A percentile compares a stretch with the other conserved stretches of the same genome.
phyloP scores from a whole-genome alignment of 2,329 filamentous ascomycete species.

The Colletotrichum sp. region DNA sequence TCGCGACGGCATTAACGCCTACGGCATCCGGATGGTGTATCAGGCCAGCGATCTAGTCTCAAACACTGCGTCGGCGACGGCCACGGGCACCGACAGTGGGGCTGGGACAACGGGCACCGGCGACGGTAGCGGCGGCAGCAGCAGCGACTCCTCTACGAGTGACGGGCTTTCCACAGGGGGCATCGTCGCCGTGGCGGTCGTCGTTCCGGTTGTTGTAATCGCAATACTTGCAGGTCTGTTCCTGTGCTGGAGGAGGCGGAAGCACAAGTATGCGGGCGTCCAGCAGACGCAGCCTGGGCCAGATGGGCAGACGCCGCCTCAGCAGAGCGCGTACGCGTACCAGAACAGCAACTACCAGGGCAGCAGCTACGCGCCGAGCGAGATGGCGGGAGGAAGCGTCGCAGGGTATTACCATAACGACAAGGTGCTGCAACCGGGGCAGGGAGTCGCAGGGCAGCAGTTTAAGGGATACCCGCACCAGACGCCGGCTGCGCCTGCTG shows the following conservation, averaged over 20 bases:
- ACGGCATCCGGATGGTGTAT: constrained; percentile 30
- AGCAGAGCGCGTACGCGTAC: constrained; percentile 1
- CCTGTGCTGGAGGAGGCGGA: constrained; percentile 6
- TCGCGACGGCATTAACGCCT: constrained; percentile 25
- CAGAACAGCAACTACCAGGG: neutral
- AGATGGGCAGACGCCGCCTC: neutral
- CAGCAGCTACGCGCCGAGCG: neutral
- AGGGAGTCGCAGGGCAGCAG: neutral
- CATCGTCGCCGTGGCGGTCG: constrained; percentile 1
- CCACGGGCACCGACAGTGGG: neutral
- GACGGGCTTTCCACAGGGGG: neutral
- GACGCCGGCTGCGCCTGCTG: neutral
- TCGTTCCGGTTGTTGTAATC: neutral
- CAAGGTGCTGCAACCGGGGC: constrained; percentile 6
- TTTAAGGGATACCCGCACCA: neutral
- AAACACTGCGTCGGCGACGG: neutral
- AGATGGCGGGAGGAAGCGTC: neutral
- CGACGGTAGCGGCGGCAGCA: neutral
- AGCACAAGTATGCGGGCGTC: constrained; percentile 7
- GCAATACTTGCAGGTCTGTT: constrained; percentile 8
- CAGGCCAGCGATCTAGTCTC: constrained; percentile 24
- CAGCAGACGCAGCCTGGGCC: neutral
- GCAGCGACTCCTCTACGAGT: neutral
- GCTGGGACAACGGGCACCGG: neutral
- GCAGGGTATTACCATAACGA: constrained; percentile 13